A percentile compares a stretch with the other conserved stretches of the same genome.
phyloP scores from a whole-genome alignment of 306 rosid genomes.

The Canavalia ensiformis region DNA sequence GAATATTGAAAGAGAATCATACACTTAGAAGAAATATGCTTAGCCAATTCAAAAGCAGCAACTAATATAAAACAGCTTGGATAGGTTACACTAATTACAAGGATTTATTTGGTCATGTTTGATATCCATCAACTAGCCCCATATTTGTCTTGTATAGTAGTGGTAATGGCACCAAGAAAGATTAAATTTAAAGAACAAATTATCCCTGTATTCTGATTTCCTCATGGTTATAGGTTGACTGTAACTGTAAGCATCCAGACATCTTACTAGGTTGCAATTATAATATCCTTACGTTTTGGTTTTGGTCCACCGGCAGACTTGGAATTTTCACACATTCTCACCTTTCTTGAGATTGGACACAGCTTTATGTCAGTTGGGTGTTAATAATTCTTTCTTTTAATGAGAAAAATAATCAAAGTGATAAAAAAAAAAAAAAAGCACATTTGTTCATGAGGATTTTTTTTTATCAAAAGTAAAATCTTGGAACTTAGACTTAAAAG shows the following conservation, averaged over 20 bases:
- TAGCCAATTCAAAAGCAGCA: constrained; percentile 17
- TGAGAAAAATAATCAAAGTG: background rate
- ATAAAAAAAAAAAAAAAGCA: no score
- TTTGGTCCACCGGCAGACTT: no score
- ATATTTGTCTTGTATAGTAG: background rate
- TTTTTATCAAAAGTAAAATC: background rate
- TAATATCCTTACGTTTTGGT: background rate
- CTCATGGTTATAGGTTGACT: background rate
- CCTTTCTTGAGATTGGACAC: background rate
- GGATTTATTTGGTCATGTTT: constrained; percentile 30
- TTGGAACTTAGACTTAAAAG: background rate
- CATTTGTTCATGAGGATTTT: no score
- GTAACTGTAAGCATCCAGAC: background rate
- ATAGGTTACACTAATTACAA: constrained; percentile 15
- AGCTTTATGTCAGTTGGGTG: background rate
- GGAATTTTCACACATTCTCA: background rate
- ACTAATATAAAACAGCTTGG: constrained; percentile 10
- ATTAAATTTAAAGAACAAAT: background rate
- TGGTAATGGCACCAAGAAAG: constrained; percentile 23
- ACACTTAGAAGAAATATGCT: constrained; percentile 36
- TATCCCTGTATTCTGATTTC: constrained; percentile 11
- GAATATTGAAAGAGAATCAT: constrained; percentile 37
- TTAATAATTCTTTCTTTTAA: background rate
- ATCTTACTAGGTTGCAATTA: background rate
- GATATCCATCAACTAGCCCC: constrained; percentile 25